These are phyloP conservation scores for Pichia nakasei DNA, from an alignment of 805 yeast genomes.

Conservation along the genomic window DNA sequence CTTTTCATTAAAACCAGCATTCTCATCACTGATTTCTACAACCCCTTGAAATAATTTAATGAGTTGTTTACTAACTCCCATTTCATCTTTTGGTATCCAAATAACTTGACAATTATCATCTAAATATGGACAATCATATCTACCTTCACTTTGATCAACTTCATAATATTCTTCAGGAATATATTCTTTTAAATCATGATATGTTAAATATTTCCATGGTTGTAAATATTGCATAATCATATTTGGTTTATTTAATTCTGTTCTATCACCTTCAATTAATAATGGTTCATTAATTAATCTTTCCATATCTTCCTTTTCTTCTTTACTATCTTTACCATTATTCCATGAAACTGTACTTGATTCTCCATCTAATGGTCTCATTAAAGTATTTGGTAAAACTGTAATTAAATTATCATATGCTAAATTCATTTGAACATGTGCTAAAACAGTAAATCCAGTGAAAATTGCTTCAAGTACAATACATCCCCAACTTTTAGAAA, in stretches of 20 bases:
- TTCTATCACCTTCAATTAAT: slow-evolving; percentile 56
- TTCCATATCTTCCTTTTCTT: slow-evolving; percentile 1
- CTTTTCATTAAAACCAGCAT: slow-evolving; percentile 48
- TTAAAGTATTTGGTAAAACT: slow-evolving; percentile 59
- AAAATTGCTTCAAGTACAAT: slow-evolving; percentile 65
- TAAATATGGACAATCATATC: slow-evolving; percentile 72
- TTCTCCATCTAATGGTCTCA: slow-evolving; percentile 70
- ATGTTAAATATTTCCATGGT: slow-evolving; percentile 47
- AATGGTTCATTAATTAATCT: slow-evolving; percentile 38
- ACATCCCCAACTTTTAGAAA: slow-evolving; percentile 95
- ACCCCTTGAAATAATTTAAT: slow-evolving; percentile 47
- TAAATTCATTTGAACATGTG: slow-evolving; percentile 51
- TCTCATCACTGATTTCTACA: slow-evolving; percentile 58
- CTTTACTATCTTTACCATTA: background rate
- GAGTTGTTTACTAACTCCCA: slow-evolving; percentile 64
- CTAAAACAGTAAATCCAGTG: slow-evolving; percentile 54
- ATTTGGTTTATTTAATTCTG: slow-evolving; percentile 12
- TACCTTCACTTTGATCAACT: slow-evolving; percentile 36
- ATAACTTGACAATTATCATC: slow-evolving; percentile 60
- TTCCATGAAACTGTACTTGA: slow-evolving; percentile 51
- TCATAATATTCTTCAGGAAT: slow-evolving; percentile 53
- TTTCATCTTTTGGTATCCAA: slow-evolving; percentile 89
- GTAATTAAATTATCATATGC: slow-evolving; percentile 59
- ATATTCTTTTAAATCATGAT: slow-evolving; percentile 38
- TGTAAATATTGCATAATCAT: slow-evolving; percentile 36